Base-by-base conservation (phyloP, 2,329 filamentous ascomycete species). In the Cercospora zeae-maydis region DNA sequence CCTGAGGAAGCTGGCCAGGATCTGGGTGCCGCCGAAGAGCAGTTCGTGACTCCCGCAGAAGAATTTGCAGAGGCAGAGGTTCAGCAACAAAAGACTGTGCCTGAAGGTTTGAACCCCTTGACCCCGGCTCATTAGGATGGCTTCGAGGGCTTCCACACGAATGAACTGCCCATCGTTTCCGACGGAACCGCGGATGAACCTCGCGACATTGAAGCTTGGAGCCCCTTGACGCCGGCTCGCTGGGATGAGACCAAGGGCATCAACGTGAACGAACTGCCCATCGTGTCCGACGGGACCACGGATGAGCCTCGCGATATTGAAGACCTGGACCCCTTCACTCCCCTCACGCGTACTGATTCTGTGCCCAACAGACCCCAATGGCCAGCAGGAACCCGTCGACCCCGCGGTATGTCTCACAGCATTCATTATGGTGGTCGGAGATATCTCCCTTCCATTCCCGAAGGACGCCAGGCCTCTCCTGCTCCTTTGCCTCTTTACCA, bases 121-220 rank as follows among this genome's bases (percentile, higher is more conserved):
- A 34, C 53, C 21, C 53, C 53, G 33, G 34, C 53, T 56, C 53
- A 42, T 37, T 56, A 56, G 53, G 53, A 56, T 7, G 37, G 31
- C 33, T 27, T 49, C 42, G 42, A 27, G 21, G 1, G 1, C 1
- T 24, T 27, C 3, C 6, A 27, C 3, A 49, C 10, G 21, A 21
- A 9, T 14, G 42, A 11, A 4, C 42, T 13, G 6, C 21, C 42
- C 1, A 14, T 47, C 21, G 13, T 27, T 13, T 14, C 21, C 13
- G 42, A 49, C 1, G 42, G 21, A 27, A 49, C 21, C 42, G 24
- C 14, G 19, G 4, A 11, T 16, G 31, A 27, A 6, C 19, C 53
- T 9, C n/a, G 33, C 6, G 53, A 34, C 10, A 56, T 39, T 10
- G 53, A 42, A 56, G 37, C 21, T 3, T 5, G 3, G 14, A 31